Evolutionary conservation across 2,329 filamentous ascomycete species (phyloP).

Genomic region (Aspergillus tanneri): DNA sequence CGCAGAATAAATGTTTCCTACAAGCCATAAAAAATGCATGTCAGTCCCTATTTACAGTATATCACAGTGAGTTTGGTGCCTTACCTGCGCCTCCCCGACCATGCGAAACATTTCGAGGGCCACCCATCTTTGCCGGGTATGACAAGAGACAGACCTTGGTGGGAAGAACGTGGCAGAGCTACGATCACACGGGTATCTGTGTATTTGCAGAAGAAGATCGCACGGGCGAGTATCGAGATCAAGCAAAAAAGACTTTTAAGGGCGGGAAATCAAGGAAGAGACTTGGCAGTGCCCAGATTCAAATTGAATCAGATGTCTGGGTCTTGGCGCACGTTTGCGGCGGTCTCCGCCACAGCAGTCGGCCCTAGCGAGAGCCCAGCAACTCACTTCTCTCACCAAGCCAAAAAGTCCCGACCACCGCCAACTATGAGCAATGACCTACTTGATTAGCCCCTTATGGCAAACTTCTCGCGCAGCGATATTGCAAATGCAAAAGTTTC

Average conservation of each 20-base stretch:
- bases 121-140: constrained; percentile 17
- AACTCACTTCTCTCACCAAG: too few relatives aligned
- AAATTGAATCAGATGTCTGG: neutral
- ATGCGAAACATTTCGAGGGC: constrained; percentile 54
- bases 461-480: too few relatives aligned
- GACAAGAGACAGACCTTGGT: constrained; percentile 1
- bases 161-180: neutral
- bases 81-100: constrained; percentile 73
- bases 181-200: neutral
- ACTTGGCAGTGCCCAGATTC: neutral
- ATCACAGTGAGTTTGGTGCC: constrained; percentile 10
- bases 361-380: too few relatives aligned
- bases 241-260: too few relatives aligned
- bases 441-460: too few relatives aligned
- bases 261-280: too few relatives aligned
- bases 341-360: too few relatives aligned
- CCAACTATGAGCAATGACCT: too few relatives aligned
- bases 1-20: constrained; percentile 65
- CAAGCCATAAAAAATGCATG: neutral
- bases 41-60: neutral
- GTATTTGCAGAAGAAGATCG: too few relatives aligned
- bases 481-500: too few relatives aligned
- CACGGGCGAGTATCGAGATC: too few relatives aligned
- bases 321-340: neutral
- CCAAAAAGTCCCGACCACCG: too few relatives aligned